A percentile compares a stretch with the other conserved stretches of the same genome.
These are phyloP conservation scores for Leccinellum albellum DNA, from an alignment of 768 basidiomycete genomes.

Conservation along the genomic window DNA sequence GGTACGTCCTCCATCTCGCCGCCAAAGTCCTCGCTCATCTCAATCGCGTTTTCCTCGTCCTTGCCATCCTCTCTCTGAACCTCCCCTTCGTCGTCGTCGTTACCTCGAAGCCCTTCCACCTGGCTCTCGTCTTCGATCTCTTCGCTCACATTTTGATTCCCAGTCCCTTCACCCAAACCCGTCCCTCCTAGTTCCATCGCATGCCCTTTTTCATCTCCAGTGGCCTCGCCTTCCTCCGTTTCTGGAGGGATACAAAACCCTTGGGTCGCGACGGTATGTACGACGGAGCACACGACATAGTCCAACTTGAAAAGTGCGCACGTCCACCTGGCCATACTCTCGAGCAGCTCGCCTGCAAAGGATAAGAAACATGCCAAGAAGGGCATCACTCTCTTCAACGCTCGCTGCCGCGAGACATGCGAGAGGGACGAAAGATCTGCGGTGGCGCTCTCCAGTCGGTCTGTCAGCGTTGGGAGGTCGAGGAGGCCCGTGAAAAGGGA, in stretches of 20 bases:
- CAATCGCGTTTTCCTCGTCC: slow-evolving; percentile 74
- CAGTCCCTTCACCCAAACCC: slow-evolving; percentile 86
- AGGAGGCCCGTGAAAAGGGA: slow-evolving; percentile 47
- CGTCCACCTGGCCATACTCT: slow-evolving; percentile 57
- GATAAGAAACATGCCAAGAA: slow-evolving; percentile 67
- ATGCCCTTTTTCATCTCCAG: slow-evolving; percentile 38
- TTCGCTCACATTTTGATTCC: slow-evolving; percentile 84
- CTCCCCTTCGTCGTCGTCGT: slow-evolving; percentile 39
- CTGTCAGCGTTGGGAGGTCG: slow-evolving; percentile 41
- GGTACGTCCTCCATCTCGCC: slow-evolving; percentile 83
- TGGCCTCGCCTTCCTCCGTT: slow-evolving; percentile 50
- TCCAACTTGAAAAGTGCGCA: slow-evolving; percentile 81
- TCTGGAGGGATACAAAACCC: slow-evolving; percentile 95
- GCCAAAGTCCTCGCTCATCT: slow-evolving; percentile 89
- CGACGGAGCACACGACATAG: slow-evolving; percentile 69
- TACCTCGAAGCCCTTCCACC: slow-evolving; percentile 85
- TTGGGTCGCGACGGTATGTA: slow-evolving; percentile 70
- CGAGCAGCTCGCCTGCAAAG: slow-evolving; percentile 57
- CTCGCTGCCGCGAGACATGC: slow-evolving; percentile 29
- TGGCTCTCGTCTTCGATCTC: slow-evolving; percentile 97
- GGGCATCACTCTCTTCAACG: slow-evolving; percentile 54
- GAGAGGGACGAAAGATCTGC: slow-evolving; percentile 35
- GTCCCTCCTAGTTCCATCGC: slow-evolving; percentile 63
- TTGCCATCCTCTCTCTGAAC: slow-evolving; percentile 37
- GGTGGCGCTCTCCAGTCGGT: slow-evolving; percentile 40